A percentile compares a stretch with the other conserved stretches of the same genome.
phyloP scores from a whole-genome alignment of 2,329 filamentous ascomycete genomes.

The Gaeumannomyces sp. region DNA sequence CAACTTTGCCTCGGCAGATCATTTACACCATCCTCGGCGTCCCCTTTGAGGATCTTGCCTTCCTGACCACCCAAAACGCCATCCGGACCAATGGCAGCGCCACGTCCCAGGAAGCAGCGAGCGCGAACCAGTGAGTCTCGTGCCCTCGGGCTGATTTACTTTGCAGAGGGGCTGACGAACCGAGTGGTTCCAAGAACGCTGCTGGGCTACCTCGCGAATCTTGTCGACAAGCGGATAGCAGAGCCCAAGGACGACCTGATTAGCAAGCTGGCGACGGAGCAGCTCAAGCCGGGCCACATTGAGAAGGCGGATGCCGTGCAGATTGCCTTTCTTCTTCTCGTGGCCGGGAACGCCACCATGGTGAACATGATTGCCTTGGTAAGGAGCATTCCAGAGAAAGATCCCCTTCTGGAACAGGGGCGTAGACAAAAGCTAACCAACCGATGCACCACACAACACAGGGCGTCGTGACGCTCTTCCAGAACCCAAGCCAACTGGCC shows the following conservation, averaged over 20 bases:
- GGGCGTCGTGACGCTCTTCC: constrained; percentile 38
- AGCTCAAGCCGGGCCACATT: constrained; percentile 32
- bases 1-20: constrained; percentile 24
- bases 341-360: constrained; percentile 47
- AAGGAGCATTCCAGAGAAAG: constrained; percentile 5
- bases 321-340: constrained; percentile 43
- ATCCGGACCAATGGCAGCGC: constrained; percentile 40
- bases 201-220: constrained; percentile 34
- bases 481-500: constrained; percentile 35
- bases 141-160: no score
- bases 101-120: constrained; percentile 38
- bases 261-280: constrained; percentile 35
- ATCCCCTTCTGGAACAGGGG: no score
- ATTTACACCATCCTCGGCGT: constrained; percentile 45
- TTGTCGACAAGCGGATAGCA: constrained; percentile 32
- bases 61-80: constrained; percentile 38
- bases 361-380: constrained; percentile 44
- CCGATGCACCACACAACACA: constrained; percentile 13
- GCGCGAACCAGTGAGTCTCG: constrained; percentile 32
- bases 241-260: constrained; percentile 39
- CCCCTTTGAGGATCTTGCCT: constrained; percentile 39
- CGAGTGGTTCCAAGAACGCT: constrained; percentile 26
- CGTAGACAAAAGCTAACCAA: background rate
- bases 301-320: constrained; percentile 36
- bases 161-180: background rate